Base-by-base conservation (phyloP, 257 asterid species). In the Cynanchum wilfordii region DNA sequence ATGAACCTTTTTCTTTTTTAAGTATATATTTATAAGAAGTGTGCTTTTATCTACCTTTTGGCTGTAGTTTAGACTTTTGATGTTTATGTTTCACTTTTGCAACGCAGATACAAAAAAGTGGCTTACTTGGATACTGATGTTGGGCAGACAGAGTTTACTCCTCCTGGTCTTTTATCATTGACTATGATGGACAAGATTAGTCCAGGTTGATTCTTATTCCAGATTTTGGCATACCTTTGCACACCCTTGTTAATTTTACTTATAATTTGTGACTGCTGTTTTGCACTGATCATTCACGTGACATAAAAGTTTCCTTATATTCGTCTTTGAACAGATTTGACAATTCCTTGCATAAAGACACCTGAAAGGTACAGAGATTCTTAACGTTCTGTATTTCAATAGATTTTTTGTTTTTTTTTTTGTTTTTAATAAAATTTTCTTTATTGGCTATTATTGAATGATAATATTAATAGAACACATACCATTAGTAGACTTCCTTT, bases 91-190 rank as follows among this genome's bases (percentile, higher is more conserved):
- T 7, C 20, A 3, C 24, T 75, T 68, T 22, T 13, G 15, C 27
- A 27, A 44, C 74, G 78, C 89, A 95, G 99, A 86, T 91, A 87
- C 82, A 85, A 82, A 76, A 90, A 78, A 55, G 98, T 92, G 75
- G 97, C 96, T 82, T 95, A 86, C 80, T 89, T 95, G 78, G 99
- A 95, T 79, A 95, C 98, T 56, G 99, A 95, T 83, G 97, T 90
- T 79, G 98, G 98, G 68, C 99, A 92, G 89, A 75, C 97, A 10
- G 99, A 92, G 83, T 95, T 95, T 80, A 95, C 97, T 62, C 88
- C 97, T 75, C 95, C 97, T 57, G 98, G 98, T 58, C 89, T 92
- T 42, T 78, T 92, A 50, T 90, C 97, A 17, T 93, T 95, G 38
- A 84, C 86, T 49, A 76, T 87, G 55, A 86, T 95, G 12, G 97